Conservation (phyloP, 2,329 filamentous ascomycete species). For the Cercospora brassicicola region DNA sequence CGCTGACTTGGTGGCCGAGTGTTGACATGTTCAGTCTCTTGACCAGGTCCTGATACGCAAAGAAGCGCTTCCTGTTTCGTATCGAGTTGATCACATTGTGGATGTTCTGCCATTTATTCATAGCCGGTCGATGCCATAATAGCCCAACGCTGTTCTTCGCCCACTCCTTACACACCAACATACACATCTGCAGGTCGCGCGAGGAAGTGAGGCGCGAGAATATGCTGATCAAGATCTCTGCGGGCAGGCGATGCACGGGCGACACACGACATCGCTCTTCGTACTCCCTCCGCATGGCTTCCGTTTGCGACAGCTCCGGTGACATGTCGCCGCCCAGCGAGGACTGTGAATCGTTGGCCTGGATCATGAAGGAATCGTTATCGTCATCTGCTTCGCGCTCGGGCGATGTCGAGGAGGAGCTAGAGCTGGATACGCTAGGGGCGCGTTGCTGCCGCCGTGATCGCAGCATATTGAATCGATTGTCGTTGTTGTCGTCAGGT, state of each 20-base stretch:
- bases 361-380: conserved; percentile 85
- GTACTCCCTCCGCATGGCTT: conserved; percentile 55
- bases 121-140: conserved; percentile 91
- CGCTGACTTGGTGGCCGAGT: conserved; percentile 73
- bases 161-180: conserved; percentile 95
- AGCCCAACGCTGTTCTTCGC: conserved; percentile 87
- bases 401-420: conserved; percentile 72
- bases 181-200: conserved; percentile 77
- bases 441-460: conserved; percentile 32
- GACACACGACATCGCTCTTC: conserved; percentile 67
- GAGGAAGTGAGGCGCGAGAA: conserved; percentile 77
- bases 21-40: conserved; percentile 87
- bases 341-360: conserved; percentile 85
- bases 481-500: neutral
- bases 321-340: conserved; percentile 74
- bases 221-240: conserved; percentile 90
- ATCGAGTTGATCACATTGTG: conserved; percentile 78
- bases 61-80: conserved; percentile 70
- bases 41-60: conserved; percentile 85
- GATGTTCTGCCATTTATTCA: conserved; percentile 81
- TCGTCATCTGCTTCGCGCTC: conserved; percentile 79
- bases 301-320: conserved; percentile 61
- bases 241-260: conserved; percentile 83
- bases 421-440: conserved; percentile 43
- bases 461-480: conserved; percentile 29